Percentiles rank a stretch among this genome's conserved stretches.
phyloP scores from a whole-genome alignment of 1,284 basidiomycete species.

The Heterobasidion parviporum region DNA sequence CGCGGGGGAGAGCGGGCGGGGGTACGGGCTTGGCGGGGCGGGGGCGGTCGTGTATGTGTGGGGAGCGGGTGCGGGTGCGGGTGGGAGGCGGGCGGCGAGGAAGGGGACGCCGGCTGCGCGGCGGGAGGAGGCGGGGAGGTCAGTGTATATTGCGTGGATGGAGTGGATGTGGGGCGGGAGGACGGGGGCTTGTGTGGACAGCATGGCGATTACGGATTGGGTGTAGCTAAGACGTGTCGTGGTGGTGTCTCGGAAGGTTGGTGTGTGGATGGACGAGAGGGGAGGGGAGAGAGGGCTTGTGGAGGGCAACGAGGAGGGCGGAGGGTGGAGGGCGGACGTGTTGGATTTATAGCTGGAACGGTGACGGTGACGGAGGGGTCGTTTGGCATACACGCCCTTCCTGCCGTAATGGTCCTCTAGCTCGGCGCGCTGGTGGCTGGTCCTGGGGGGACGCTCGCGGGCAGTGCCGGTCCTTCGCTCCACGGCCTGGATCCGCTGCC shows the following conservation, averaged over 20 bases:
- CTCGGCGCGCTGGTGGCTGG: too few species aligned
- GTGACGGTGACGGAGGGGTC: too few species aligned
- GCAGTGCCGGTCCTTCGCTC: too few species aligned
- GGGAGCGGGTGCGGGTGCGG: background rate
- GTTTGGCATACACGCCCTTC: too few species aligned
- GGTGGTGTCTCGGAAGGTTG: too few species aligned
- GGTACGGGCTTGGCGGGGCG: background rate
- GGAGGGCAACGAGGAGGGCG: too few species aligned
- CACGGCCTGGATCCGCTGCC: too few species aligned
- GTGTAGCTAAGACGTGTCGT: background rate
- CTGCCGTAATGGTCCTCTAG: too few species aligned
- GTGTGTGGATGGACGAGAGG: background rate
- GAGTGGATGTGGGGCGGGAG: constrained; percentile 9
- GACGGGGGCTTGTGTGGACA: constrained; percentile 9
- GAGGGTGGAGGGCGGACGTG: too few species aligned
- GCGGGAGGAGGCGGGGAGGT: constrained; percentile 12
- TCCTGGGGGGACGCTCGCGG: too few species aligned
- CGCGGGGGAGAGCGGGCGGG: background rate
- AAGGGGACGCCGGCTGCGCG: constrained; percentile 14
- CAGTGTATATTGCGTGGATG: constrained; percentile 12
- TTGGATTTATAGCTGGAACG: too few species aligned
- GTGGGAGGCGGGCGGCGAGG: constrained; percentile 6
- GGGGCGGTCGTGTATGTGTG: background rate
- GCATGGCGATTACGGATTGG: constrained; percentile 4
- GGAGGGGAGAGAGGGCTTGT: too few species aligned